Conservation (phyloP, 2,329 filamentous ascomycete genomes). For the Fusarium sp. region DNA sequence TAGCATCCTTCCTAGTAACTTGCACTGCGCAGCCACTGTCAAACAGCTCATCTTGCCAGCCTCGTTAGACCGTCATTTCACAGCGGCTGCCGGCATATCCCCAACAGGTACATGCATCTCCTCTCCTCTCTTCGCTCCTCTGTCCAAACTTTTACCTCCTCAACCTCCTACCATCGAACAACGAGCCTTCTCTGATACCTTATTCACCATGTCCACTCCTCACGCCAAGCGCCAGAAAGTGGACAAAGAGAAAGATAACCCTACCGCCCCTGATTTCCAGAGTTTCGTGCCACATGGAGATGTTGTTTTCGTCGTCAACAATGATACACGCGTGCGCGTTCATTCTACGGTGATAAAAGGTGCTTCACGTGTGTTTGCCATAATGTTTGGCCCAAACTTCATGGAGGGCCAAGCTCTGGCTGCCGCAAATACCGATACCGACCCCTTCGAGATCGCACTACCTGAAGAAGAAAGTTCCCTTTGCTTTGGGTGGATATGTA, state of each 20-base stretch:
- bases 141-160: not conserved
- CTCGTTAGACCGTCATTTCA: not conserved
- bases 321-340: not conserved
- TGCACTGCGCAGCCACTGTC: not conserved
- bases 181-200: no score
- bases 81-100: not conserved
- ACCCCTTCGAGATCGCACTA: not conserved
- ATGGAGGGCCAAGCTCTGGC: not conserved
- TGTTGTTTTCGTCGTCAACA: not conserved
- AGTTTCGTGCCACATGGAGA: not conserved
- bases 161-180: not conserved
- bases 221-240: not conserved
- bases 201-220: not conserved
- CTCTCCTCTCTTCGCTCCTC: not conserved
- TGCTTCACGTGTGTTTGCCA: not conserved
- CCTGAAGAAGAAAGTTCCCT: not conserved
- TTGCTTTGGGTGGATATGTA: not conserved
- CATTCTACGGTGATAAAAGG: not conserved
- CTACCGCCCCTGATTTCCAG: not conserved
- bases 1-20: not conserved
- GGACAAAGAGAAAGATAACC: no score
- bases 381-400: constrained; percentile 1
- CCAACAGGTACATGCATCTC: not conserved
- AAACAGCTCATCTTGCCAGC: not conserved
- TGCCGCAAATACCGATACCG: accelerated